Percentiles rank a stretch among this genome's conserved stretches.
phyloP scores from a whole-genome alignment of 148 eudicot genomes.

The Euryodendron excelsum region DNA sequence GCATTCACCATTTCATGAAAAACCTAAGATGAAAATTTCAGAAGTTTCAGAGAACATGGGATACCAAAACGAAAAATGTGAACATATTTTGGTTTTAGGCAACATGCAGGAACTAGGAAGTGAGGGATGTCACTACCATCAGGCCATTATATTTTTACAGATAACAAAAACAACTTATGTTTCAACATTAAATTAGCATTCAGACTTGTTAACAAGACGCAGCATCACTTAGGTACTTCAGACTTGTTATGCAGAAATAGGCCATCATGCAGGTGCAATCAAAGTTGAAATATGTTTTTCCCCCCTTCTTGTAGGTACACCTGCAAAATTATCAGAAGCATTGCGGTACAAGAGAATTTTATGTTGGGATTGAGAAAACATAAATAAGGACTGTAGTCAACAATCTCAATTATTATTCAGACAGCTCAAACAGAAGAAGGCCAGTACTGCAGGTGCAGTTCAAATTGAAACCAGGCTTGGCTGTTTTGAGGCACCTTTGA shows the following conservation, averaged over 20 bases:
- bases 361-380: too few species aligned
- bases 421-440: too few species aligned
- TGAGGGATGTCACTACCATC: not conserved
- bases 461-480: too few species aligned
- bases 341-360: too few species aligned
- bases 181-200: not conserved
- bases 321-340: too few species aligned
- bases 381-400: too few species aligned
- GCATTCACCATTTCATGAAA: slow-evolving; percentile 92
- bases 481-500: too few species aligned
- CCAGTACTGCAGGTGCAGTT: too few species aligned
- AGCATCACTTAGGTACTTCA: not conserved
- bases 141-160: not conserved
- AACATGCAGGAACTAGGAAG: not conserved
- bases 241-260: not conserved
- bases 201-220: not conserved
- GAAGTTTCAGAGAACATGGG: not conserved
- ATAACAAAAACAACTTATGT: not conserved
- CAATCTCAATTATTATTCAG: too few species aligned
- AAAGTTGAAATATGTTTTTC: not conserved
- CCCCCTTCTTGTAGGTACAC: not conserved
- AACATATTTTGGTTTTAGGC: not conserved
- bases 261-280: not conserved
- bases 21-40: slow-evolving; percentile 44
- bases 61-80: not conserved